Conservation (phyloP, 2,329 filamentous ascomycete species). For the Colletotrichum higginsianum region DNA sequence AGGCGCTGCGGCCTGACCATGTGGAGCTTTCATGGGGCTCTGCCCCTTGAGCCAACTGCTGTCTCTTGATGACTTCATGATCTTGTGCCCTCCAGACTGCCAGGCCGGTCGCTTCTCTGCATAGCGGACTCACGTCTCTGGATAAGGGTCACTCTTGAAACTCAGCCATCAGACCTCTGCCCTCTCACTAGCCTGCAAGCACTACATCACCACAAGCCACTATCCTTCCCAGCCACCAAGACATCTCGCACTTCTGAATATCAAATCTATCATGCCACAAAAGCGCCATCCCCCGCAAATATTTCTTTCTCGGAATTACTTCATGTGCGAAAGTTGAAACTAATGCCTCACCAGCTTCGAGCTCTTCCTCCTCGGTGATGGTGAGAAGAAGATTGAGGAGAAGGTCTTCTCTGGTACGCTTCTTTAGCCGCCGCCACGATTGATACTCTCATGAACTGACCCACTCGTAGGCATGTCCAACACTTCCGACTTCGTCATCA, state of each 20-base stretch:
- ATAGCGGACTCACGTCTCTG: not conserved
- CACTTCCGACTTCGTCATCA: conserved; percentile 94
- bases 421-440: conserved; percentile 13
- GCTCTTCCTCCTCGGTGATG: conserved; percentile 88
- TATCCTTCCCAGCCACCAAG: not conserved
- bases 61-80: not conserved
- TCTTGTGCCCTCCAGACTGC: not conserved
- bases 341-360: conserved; percentile 78
- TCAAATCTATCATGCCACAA: not conserved
- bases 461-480: conserved; percentile 83
- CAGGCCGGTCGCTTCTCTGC: not conserved
- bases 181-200: not conserved
- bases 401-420: conserved; percentile 89
- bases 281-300: conserved; percentile 4
- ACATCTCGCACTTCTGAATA: not conserved
- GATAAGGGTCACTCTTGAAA: too few relatives aligned
- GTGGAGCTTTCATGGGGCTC: not conserved
- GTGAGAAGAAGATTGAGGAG: conserved; percentile 94
- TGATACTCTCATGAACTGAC: not conserved
- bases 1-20: not conserved
- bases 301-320: not conserved
- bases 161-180: not conserved
- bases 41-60: not conserved
- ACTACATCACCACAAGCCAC: not conserved
- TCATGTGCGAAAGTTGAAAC: not conserved